Evolutionary conservation across 768 basidiomycete genomes (phyloP), one percentile per base, ranked within the genome.

Genomic region (Kwoniella dejecticola): DNA sequence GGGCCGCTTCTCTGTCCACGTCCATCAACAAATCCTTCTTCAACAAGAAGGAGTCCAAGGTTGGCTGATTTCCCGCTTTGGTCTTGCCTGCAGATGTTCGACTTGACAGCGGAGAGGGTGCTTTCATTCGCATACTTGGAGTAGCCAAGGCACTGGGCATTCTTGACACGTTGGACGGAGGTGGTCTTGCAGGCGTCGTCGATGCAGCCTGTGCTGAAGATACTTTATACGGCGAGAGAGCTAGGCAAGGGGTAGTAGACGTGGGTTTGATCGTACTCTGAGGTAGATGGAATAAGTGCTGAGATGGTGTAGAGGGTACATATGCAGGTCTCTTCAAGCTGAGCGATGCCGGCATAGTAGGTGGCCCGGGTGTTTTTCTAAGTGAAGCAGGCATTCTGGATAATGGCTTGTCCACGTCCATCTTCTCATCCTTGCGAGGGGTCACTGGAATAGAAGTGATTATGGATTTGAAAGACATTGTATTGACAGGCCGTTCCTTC

Each of bases 321-420:
- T 21, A 29, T n/a, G n/a, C n/a, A n/a, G n/a, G n/a, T n/a, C n/a
- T n/a, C 2, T 19, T 38, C 2, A 41, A n/a, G 21, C 23, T 26
- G 29, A 46, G 19, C 33, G 41, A 38, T 8, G 49, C 13, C 11
- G 54, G n/a, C 17, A 46, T 19, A 30, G 54, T 56, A 21, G 15
- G 15, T 8, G 19, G 29, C 21, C 45, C 46, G 21, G 58, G 49
- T 17, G 58, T 52, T 30, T 62, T 56, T 8, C 61, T 33, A 4
- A 62, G 41, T 17, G 61, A 57, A 15, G 47, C 54, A 13, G 60
- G 60, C 60, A 62, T 62, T 30, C 27, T 62, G 6, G 52, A 54
- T 31, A 55, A 21, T 36, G 23, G 47, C 10, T 24, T 42, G 17
- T 42, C 19, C 6, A 13, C 41, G 5, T 19, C 19, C 17, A 5